phyloP scores from a whole-genome alignment of 1,284 basidiomycete species.

The Boletellus deceptivus region DNA sequence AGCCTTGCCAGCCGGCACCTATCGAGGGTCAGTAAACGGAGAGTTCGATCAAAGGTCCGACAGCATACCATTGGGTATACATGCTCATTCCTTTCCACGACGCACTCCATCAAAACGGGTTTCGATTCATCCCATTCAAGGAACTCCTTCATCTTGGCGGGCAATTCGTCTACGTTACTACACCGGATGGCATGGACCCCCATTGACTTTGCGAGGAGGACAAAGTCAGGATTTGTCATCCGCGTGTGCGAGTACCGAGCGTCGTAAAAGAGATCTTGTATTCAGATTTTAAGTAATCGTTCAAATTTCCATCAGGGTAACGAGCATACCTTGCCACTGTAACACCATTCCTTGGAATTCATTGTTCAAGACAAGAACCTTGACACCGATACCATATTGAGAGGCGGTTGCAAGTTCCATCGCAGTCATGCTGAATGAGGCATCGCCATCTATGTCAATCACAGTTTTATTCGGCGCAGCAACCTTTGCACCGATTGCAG shows the following conservation, averaged over 20 bases:
- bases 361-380: slow-evolving; percentile 88
- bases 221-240: slow-evolving; percentile 95
- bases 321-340: slow-evolving; percentile 87
- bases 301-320: background rate
- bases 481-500: slow-evolving; percentile 95
- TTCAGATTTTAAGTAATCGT: slow-evolving; percentile 2
- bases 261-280: slow-evolving; percentile 90
- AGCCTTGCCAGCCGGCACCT: slow-evolving; percentile 88
- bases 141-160: slow-evolving; percentile 97
- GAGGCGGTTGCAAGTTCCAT: slow-evolving; percentile 97
- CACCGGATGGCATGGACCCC: slow-evolving; percentile 88
- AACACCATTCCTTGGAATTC: slow-evolving; percentile 98
- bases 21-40: slow-evolving; percentile 5
- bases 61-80: slow-evolving; percentile 89
- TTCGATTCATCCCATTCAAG: slow-evolving; percentile 87
- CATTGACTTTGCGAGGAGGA: slow-evolving; percentile 87
- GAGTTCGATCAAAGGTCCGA: background rate
- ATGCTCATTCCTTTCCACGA: slow-evolving; percentile 86
- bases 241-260: slow-evolving; percentile 90
- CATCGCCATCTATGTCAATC: slow-evolving; percentile 96
- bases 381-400: slow-evolving; percentile 92
- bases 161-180: slow-evolving; percentile 70
- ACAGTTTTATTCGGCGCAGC: slow-evolving; percentile 93
- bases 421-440: slow-evolving; percentile 98
- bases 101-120: slow-evolving; percentile 90